phyloP scores from a whole-genome alignment of 2,329 filamentous ascomycete genomes.

The Alternaria novae-zelandiae region DNA sequence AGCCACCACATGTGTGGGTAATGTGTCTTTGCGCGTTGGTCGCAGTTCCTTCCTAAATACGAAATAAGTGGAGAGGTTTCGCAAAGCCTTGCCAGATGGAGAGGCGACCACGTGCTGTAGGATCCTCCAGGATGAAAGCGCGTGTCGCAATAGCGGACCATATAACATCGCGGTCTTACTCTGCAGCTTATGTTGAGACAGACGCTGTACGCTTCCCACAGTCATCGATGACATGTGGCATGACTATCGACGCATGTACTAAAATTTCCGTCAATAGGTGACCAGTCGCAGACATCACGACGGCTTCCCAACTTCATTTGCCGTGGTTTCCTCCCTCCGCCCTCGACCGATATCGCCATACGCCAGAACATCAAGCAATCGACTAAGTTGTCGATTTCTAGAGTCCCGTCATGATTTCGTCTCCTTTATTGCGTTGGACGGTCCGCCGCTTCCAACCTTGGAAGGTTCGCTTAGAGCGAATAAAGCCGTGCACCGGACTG shows the following conservation, averaged over 20 bases:
- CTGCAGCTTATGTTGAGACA: neutral
- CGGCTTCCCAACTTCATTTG: neutral
- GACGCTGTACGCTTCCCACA: neutral
- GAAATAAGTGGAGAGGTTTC: neutral
- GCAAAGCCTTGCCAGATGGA: neutral
- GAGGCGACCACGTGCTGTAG: neutral
- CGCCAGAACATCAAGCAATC: neutral
- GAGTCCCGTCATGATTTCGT: neutral
- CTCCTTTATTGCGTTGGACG: neutral
- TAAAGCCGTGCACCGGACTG: neutral
- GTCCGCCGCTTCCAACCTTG: neutral
- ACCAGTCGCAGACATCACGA: neutral
- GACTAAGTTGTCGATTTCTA: neutral
- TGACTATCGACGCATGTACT: neutral
- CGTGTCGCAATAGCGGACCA: neutral
- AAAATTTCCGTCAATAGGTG: neutral
- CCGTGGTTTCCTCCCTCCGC: neutral
- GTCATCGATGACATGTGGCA: neutral
- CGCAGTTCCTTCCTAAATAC: neutral
- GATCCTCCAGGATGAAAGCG: neutral
- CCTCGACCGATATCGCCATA: neutral
- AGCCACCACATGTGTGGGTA: neutral
- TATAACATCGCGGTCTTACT: neutral
- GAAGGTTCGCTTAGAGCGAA: neutral
- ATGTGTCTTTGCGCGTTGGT: neutral